These are phyloP conservation scores for Calonectria montana DNA, from an alignment of 2,329 filamentous ascomycete species.

Conservation along the genomic window DNA sequence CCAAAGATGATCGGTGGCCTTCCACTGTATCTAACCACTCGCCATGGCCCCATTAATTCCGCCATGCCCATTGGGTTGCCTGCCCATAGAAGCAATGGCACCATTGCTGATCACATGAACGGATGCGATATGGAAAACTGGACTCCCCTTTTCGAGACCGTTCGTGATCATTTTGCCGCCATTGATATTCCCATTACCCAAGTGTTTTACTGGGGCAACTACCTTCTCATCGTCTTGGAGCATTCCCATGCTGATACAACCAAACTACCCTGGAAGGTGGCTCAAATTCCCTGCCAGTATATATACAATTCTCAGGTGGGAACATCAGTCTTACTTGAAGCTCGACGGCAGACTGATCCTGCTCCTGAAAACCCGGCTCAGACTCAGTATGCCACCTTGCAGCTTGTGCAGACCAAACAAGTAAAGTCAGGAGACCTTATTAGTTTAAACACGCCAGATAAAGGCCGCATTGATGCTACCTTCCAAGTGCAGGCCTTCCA, in stretches of 20 bases:
- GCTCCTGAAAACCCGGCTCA: background rate
- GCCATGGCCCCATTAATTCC: background rate
- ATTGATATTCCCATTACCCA: background rate
- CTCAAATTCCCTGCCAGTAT: background rate
- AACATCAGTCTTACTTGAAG: background rate
- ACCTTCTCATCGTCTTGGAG: background rate
- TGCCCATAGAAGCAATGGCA: background rate
- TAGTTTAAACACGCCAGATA: background rate
- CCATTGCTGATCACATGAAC: background rate
- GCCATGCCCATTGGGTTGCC: background rate
- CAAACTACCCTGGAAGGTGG: conserved; percentile 3
- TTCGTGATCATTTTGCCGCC: background rate
- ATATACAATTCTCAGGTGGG: background rate
- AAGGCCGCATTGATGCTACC: background rate
- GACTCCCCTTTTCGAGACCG: background rate
- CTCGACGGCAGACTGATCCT: background rate
- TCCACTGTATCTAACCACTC: background rate
- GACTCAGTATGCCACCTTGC: background rate
- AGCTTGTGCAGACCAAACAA: background rate
- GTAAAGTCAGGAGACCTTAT: background rate
- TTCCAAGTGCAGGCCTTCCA: background rate
- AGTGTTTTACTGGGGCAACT: conserved; percentile 7
- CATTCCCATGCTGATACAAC: background rate
- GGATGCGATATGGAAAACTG: background rate
- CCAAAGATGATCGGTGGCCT: conserved; percentile 7